phyloP scores from a whole-genome alignment of 2,329 filamentous ascomycete genomes.

The Bertia moriformis region DNA sequence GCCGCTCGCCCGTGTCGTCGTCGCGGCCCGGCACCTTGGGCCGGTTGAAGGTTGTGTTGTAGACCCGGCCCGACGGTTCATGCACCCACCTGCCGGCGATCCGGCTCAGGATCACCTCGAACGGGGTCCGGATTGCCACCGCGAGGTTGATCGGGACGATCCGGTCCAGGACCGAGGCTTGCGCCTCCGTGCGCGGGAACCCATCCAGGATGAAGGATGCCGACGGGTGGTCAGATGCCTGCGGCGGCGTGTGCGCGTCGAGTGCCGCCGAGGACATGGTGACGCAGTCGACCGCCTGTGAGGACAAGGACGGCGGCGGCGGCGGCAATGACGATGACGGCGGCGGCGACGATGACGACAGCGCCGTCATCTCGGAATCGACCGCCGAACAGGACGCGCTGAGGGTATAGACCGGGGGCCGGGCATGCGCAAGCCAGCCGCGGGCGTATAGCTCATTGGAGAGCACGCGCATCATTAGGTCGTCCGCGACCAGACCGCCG shows the following conservation, averaged over 20 bases:
- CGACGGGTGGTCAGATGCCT: conserved; percentile 51
- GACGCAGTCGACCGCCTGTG: conserved; percentile 24
- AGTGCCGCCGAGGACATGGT: conserved; percentile 21
- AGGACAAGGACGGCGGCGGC: conserved; percentile 16
- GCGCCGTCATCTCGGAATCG: conserved; percentile 19
- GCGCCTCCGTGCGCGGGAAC: conserved; percentile 74
- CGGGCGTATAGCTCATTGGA: conserved; percentile 73
- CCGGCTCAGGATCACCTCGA: conserved; percentile 72
- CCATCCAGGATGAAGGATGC: conserved; percentile 93
- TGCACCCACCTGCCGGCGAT: conserved; percentile 92
- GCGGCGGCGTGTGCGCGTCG: conserved; percentile 20
- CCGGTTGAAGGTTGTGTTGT: conserved; percentile 86
- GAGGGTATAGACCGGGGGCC: conserved; percentile 34
- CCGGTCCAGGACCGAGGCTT: conserved; percentile 63
- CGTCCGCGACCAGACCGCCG: conserved; percentile 80
- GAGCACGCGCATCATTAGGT: conserved; percentile 82
- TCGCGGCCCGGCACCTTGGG: conserved; percentile 70
- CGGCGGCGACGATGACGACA: conserved; percentile 11
- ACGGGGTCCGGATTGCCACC: conserved; percentile 72
- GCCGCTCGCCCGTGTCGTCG: conserved; percentile 75
- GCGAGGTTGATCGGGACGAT: conserved; percentile 92
- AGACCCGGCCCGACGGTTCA: conserved; percentile 76
- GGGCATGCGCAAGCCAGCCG: conserved; percentile 58
- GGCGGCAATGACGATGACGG: conserved; percentile 11
- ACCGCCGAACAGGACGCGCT: conserved; percentile 25